Evolutionary conservation across 2,329 filamentous ascomycete species (phyloP).

Genomic region (Cordyceps tenuipes): DNA sequence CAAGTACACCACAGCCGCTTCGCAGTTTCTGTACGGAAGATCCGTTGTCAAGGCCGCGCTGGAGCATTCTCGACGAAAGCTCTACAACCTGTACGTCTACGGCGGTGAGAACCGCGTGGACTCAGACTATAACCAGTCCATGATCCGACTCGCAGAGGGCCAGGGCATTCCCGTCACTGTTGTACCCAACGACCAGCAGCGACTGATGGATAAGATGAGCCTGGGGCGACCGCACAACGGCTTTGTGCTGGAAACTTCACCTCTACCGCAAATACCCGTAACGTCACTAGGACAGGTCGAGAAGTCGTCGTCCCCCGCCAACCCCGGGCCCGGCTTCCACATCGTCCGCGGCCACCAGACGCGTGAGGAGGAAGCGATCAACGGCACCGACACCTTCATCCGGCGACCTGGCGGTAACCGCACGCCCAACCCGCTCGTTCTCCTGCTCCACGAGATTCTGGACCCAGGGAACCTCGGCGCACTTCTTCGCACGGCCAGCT

Average conservation of each 20-base stretch:
- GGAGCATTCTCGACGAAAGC: conserved; percentile 53
- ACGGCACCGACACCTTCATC: conserved; percentile 53
- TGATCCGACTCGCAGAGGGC: conserved; percentile 39
- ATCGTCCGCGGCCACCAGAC: conserved; percentile 60
- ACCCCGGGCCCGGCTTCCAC: conserved; percentile 41
- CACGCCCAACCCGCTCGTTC: conserved; percentile 55
- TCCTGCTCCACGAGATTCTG: conserved; percentile 67
- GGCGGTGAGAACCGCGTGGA: conserved; percentile 47
- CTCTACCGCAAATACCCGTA: conserved; percentile 65
- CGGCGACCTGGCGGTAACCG: conserved; percentile 20
- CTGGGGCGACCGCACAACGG: conserved; percentile 82
- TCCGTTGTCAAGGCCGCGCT: conserved; percentile 76
- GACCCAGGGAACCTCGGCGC: conserved; percentile 88
- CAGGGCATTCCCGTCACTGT: conserved; percentile 47
- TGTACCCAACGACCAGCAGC: conserved; percentile 53
- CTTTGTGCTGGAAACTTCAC: conserved; percentile 77
- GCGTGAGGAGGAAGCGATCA: conserved; percentile 63
- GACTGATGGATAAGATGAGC: conserved; percentile 75
- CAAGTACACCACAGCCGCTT: conserved; percentile 71
- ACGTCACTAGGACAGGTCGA: conserved; percentile 44
- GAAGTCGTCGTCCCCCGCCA: conserved; percentile 21
- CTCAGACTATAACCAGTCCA: conserved; percentile 33
- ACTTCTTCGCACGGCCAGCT: conserved; percentile 80
- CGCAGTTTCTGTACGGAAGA: conserved; percentile 83
- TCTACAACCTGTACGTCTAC: conserved; percentile 81